These are phyloP conservation scores for Camelina sativa DNA, from an alignment of 345 rosid species.

Conservation along the genomic window DNA sequence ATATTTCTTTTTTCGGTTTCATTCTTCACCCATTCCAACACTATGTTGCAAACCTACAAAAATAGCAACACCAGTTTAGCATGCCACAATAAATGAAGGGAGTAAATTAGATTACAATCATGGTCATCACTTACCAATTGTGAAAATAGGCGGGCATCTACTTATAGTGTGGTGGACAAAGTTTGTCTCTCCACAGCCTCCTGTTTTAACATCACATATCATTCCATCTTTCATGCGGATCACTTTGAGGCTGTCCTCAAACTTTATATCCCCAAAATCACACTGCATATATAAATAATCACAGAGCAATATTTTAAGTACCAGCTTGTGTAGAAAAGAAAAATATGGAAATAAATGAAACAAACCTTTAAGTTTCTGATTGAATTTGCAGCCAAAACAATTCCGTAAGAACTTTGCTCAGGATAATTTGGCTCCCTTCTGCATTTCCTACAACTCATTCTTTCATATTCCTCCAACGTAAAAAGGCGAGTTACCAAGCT, in stretches of 20 bases:
- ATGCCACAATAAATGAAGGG: background rate
- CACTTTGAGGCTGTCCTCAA: constrained; percentile 33
- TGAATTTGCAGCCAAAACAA: constrained; percentile 32
- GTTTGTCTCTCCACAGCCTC: constrained; percentile 37
- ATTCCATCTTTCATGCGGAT: constrained; percentile 24
- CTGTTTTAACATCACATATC: constrained; percentile 30
- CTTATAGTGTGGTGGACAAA: constrained; percentile 14
- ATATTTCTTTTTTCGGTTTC: constrained; percentile 30
- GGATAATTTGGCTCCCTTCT: constrained; percentile 21
- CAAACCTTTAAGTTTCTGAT: constrained; percentile 30
- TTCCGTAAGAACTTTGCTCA: constrained; percentile 24
- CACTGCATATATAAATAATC: constrained; percentile 28
- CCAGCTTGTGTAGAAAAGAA: constrained; percentile 2
- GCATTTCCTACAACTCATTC: constrained; percentile 26
- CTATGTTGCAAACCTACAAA: constrained; percentile 33
- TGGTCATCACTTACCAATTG: constrained; percentile 25
- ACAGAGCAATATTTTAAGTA: background rate
- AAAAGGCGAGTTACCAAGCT: constrained; percentile 21
- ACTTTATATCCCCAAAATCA: constrained; percentile 18
- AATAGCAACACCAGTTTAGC: background rate
- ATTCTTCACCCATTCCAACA: constrained; percentile 38
- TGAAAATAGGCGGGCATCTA: constrained; percentile 28
- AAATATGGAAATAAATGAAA: background rate
- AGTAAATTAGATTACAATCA: background rate
- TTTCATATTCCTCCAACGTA: constrained; percentile 31